Percentiles rank a stretch among this genome's conserved stretches.
Conservation (phyloP, 2,329 filamentous ascomycete species). For the Davidsoniella neocaledoniae region DNA sequence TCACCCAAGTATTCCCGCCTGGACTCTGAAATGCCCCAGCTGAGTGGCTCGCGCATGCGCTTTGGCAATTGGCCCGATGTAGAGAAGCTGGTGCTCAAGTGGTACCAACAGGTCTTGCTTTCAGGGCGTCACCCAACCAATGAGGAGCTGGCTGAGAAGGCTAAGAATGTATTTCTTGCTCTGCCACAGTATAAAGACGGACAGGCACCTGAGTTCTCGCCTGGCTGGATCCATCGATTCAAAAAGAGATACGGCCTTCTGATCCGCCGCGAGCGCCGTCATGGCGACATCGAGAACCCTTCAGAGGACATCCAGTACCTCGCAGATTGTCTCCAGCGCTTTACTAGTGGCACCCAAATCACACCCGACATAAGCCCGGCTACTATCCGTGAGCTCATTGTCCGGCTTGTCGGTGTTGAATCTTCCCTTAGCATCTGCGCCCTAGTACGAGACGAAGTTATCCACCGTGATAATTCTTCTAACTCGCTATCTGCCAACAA, state of each 20-base stretch:
- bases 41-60: slow-evolving; percentile 43
- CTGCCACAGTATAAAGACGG: slow-evolving; percentile 45
- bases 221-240: slow-evolving; percentile 47
- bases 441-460: slow-evolving; percentile 39
- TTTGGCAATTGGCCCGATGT: slow-evolving; percentile 50
- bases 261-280: slow-evolving; percentile 37
- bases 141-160: slow-evolving; percentile 45
- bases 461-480: slow-evolving; percentile 20
- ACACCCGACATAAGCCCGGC: slow-evolving; percentile 31
- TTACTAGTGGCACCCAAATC: slow-evolving; percentile 34
- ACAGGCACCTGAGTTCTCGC: slow-evolving; percentile 42
- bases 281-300: slow-evolving; percentile 30
- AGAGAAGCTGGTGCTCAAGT: slow-evolving; percentile 38
- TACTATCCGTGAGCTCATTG: slow-evolving; percentile 39
- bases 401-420: slow-evolving; percentile 38
- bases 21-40: slow-evolving; percentile 40
- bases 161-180: slow-evolving; percentile 40
- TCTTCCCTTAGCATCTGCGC: slow-evolving; percentile 36
- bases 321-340: slow-evolving; percentile 40
- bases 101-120: slow-evolving; percentile 35
- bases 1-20: slow-evolving; percentile 45
- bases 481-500: background rate
- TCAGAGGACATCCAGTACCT: slow-evolving; percentile 43
- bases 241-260: slow-evolving; percentile 46
- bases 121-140: slow-evolving; percentile 42